Conservation (phyloP, 192 early-diverging fungal genomes). For the Mortierella claussenii region DNA sequence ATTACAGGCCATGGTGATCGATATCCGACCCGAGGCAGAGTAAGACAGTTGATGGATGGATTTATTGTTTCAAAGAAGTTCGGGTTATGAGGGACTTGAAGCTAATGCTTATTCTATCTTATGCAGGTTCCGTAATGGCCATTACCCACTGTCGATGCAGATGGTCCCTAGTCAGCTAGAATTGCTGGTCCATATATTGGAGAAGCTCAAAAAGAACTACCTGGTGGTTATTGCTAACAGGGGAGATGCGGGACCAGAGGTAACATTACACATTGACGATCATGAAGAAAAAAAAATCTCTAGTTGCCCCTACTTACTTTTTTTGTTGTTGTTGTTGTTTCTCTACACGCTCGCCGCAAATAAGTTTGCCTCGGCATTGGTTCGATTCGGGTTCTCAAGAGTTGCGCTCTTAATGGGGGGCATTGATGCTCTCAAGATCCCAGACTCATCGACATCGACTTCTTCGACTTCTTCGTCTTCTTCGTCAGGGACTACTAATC, state of each 20-base stretch:
- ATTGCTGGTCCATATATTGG: constrained; percentile 52
- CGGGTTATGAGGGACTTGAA: too few species aligned
- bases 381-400: constrained; percentile 53
- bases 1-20: constrained; percentile 63
- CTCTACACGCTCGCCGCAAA: background rate
- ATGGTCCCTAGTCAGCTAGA: constrained; percentile 57
- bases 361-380: constrained; percentile 64
- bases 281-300: too few species aligned
- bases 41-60: too few species aligned
- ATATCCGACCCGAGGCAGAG: constrained; percentile 66
- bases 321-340: background rate
- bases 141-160: constrained; percentile 66
- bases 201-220: constrained; percentile 64
- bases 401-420: constrained; percentile 64
- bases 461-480: too few species aligned
- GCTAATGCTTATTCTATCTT: background rate
- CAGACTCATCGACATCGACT: constrained; percentile 7
- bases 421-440: constrained; percentile 56
- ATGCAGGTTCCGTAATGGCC: constrained; percentile 60
- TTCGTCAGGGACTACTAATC: background rate
- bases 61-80: too few species aligned
- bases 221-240: constrained; percentile 60
- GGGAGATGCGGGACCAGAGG: constrained; percentile 62
- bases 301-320: background rate
- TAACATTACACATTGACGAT: too few species aligned